These are phyloP conservation scores for Chrysosporium queenslandicum DNA, from an alignment of 2,329 filamentous ascomycete species.

Conservation along the genomic window DNA sequence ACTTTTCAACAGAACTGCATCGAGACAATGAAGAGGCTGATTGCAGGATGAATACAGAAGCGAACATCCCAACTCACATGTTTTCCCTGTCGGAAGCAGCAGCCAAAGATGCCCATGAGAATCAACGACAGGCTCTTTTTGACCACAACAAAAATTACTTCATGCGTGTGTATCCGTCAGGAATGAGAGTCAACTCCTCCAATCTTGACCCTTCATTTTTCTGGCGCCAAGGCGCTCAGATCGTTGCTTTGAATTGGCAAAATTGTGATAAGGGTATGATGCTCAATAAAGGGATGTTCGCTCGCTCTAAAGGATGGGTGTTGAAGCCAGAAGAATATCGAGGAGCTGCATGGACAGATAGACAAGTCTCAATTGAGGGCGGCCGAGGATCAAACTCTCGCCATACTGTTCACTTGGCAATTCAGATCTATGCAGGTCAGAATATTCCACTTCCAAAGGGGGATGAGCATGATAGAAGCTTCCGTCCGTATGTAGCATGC, in stretches of 20 bases:
- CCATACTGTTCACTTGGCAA: constrained; percentile 54
- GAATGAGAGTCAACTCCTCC: constrained; percentile 68
- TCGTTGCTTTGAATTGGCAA: constrained; percentile 92
- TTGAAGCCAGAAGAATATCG: constrained; percentile 72
- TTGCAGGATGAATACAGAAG: constrained; percentile 26
- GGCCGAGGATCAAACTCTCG: constrained; percentile 21
- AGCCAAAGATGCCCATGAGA: constrained; percentile 53
- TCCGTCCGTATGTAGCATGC: constrained; percentile 66
- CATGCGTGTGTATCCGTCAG: constrained; percentile 82
- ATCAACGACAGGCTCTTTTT: constrained; percentile 54
- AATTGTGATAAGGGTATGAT: constrained; percentile 86
- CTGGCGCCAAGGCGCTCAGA: constrained; percentile 81
- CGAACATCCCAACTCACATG: constrained; percentile 49
- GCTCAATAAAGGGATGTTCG: constrained; percentile 90
- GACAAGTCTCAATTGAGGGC: constrained; percentile 17
- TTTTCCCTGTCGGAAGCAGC: constrained; percentile 55
- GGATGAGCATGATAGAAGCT: constrained; percentile 46
- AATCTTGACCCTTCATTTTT: constrained; percentile 78
- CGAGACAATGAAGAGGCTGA: background rate
- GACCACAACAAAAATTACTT: constrained; percentile 71
- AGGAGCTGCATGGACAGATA: constrained; percentile 11
- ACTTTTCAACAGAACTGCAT: background rate
- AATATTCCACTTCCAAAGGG: constrained; percentile 57
- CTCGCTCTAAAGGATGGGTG: constrained; percentile 69
- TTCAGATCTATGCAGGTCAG: constrained; percentile 68